phyloP scores from a whole-genome alignment of 306 rosid genomes.

The Carpinus fangiana region DNA sequence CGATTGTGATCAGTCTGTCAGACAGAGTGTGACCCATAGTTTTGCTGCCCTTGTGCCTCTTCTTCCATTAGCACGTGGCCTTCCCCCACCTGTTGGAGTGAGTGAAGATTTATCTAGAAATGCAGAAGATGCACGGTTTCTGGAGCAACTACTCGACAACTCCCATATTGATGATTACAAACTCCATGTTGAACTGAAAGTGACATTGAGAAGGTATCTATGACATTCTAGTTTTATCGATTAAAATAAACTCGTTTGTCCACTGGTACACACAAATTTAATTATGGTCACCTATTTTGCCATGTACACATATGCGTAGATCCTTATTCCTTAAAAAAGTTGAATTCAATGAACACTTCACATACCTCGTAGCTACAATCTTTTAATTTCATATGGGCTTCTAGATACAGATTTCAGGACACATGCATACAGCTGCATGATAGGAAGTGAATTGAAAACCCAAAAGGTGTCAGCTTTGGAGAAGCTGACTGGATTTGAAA shows the following conservation, averaged over 20 bases:
- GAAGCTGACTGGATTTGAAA: not conserved
- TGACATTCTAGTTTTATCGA: not conserved
- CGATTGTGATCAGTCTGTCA: constrained; percentile 91
- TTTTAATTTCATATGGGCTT: not conserved
- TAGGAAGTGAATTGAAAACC: not conserved
- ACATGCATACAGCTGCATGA: not conserved
- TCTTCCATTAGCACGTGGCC: constrained; percentile 96
- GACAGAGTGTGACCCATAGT: constrained; percentile 96
- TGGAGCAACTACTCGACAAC: constrained; percentile 96
- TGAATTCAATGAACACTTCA: not conserved
- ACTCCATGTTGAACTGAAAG: constrained; percentile 71
- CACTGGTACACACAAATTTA: not conserved
- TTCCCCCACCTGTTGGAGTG: constrained; percentile 81
- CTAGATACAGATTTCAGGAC: not conserved
- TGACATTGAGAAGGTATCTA: constrained; percentile 83
- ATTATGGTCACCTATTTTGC: not conserved
- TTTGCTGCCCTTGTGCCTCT: constrained; percentile 99
- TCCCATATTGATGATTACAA: constrained; percentile 92
- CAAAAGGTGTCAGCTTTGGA: not conserved
- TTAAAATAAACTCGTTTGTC: not conserved
- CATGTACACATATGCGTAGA: not conserved
- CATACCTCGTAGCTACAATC: not conserved
- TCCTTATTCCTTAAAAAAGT: too few relatives aligned
- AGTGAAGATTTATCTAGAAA: constrained; percentile 62
- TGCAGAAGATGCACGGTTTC: constrained; percentile 78